Conservation (phyloP, 768 basidiomycete species). For the Boletales sp. region DNA sequence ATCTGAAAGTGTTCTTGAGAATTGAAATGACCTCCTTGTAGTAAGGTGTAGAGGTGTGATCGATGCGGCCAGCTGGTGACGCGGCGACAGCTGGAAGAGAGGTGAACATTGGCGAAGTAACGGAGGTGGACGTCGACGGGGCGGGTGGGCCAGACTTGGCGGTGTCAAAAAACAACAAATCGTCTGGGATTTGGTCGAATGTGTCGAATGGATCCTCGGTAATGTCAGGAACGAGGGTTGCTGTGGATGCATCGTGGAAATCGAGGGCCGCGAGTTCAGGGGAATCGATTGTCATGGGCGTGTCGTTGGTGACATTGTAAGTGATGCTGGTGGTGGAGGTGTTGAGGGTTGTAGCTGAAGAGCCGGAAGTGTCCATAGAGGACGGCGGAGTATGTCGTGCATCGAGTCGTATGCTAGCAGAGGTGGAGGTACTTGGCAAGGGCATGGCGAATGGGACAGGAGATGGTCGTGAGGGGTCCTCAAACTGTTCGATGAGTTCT, state of each 20-base stretch:
- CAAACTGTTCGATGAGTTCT: slow-evolving; percentile 2
- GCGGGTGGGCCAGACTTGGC: slow-evolving; percentile 9
- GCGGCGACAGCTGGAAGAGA: neutral
- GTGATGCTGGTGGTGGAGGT: neutral
- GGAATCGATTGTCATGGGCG: slow-evolving; percentile 2
- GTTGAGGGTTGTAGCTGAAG: slow-evolving; percentile 12
- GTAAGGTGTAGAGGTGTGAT: slow-evolving; percentile 31
- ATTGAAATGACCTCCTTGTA: slow-evolving; percentile 29
- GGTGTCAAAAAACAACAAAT: slow-evolving; percentile 12
- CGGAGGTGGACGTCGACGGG: slow-evolving; percentile 6
- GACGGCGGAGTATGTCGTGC: slow-evolving; percentile 9
- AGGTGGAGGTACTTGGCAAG: neutral
- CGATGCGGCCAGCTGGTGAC: slow-evolving; percentile 14
- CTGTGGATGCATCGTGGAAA: slow-evolving; percentile 2
- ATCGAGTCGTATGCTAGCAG: neutral
- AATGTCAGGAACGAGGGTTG: slow-evolving; percentile 23
- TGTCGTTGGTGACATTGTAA: neutral
- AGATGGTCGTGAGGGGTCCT: neutral
- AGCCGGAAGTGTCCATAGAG: slow-evolving; percentile 15
- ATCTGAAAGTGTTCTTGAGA: slow-evolving; percentile 47
- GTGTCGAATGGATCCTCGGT: slow-evolving; percentile 48
- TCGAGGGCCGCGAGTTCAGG: slow-evolving; percentile 20
- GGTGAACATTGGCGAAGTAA: slow-evolving; percentile 3
- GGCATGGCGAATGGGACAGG: slow-evolving; percentile 3
- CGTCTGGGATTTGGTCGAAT: slow-evolving; percentile 33